A percentile compares a stretch with the other conserved stretches of the same genome.
Evolutionary conservation across 2,329 filamentous ascomycete genomes (phyloP).

Genomic region (Penicillium sp.): DNA sequence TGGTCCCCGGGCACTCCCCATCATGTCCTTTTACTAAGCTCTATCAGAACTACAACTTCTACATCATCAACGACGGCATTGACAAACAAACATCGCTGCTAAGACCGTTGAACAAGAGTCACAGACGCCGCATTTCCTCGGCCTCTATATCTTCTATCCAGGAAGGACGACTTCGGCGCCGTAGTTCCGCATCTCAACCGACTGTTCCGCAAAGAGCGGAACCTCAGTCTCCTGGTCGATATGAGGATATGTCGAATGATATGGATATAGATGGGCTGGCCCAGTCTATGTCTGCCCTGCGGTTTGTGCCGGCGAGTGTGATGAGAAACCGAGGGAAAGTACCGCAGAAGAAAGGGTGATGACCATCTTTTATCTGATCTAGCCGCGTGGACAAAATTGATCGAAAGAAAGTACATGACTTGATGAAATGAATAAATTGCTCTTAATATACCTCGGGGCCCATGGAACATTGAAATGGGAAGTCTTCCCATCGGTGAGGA

Average conservation of each 20-base stretch:
- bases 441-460: neutral
- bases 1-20: conserved; percentile 5
- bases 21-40: neutral
- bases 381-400: no score
- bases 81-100: conserved; percentile 81
- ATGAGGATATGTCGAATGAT: conserved; percentile 18
- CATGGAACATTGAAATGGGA: neutral
- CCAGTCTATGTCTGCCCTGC: conserved; percentile 48
- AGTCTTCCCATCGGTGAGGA: neutral
- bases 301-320: conserved; percentile 49
- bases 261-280: conserved; percentile 43
- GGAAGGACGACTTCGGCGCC: conserved; percentile 37
- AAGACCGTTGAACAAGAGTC: conserved; percentile 41
- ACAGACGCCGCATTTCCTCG: conserved; percentile 39
- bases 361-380: no score
- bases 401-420: neutral
- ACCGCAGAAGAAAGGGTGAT: conserved; percentile 18
- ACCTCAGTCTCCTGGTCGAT: neutral
- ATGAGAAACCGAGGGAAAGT: conserved; percentile 30
- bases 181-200: conserved; percentile 35
- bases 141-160: conserved; percentile 33
- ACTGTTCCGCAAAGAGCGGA: conserved; percentile 2
- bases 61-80: conserved; percentile 84
- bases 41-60: conserved; percentile 76
- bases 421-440: neutral